These are phyloP conservation scores for Paramecium pentaurelia DNA, from an alignment of 73 alveolate species.

Conservation along the genomic window DNA sequence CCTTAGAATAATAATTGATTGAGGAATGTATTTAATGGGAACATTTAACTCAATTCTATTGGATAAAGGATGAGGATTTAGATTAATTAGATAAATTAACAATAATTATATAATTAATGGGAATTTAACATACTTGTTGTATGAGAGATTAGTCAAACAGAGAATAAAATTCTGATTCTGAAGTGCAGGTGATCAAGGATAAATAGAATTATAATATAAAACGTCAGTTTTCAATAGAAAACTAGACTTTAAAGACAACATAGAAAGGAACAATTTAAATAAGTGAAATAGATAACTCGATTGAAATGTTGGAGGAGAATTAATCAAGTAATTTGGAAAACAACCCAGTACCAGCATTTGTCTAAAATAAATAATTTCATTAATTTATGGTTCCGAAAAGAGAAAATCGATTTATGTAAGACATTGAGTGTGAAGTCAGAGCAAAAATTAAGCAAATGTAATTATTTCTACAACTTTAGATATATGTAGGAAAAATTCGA, in stretches of 20 bases:
- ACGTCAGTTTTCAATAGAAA: neutral
- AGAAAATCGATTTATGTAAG: neutral
- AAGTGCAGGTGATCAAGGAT: neutral
- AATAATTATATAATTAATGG: neutral
- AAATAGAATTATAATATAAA: neutral
- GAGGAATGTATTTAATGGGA: neutral
- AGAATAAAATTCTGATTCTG: neutral
- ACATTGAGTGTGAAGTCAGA: neutral
- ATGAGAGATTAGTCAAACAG: neutral
- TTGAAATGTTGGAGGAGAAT: neutral
- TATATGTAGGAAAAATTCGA: neutral
- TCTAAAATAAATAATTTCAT: neutral
- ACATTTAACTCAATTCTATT: neutral
- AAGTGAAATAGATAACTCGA: neutral
- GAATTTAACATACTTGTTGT: neutral
- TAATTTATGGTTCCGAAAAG: neutral
- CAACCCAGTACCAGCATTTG: conserved; percentile 3
- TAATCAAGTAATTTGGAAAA: conserved; percentile 19
- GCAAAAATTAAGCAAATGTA: neutral
- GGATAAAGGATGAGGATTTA: neutral
- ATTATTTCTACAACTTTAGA: neutral
- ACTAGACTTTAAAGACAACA: neutral
- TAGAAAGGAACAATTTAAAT: neutral
- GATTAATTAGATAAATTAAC: neutral
- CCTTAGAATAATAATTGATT: neutral